These are phyloP conservation scores for Starmera amethionina DNA, from an alignment of 805 yeast genomes.

Conservation along the genomic window DNA sequence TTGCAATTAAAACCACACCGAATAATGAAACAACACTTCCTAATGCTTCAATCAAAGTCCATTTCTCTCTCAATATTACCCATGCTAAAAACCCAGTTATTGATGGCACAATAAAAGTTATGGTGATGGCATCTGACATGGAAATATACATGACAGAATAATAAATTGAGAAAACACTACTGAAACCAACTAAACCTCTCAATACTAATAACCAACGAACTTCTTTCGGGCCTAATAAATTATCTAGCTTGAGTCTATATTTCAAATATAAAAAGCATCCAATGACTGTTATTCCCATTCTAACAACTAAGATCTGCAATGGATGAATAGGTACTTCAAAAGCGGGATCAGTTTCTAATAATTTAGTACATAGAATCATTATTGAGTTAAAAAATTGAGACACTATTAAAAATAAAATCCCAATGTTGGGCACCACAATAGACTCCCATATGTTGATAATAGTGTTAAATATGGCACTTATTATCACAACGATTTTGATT, in stretches of 20 bases:
- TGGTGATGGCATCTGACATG: slow-evolving; percentile 72
- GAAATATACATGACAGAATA: slow-evolving; percentile 64
- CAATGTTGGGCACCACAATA: slow-evolving; percentile 24
- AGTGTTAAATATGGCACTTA: neutral
- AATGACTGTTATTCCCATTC: slow-evolving; percentile 65
- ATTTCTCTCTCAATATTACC: slow-evolving; percentile 53
- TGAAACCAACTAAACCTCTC: slow-evolving; percentile 66
- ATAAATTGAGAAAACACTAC: slow-evolving; percentile 76
- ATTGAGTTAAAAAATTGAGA: slow-evolving; percentile 69
- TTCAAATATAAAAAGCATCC: slow-evolving; percentile 51
- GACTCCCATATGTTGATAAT: neutral
- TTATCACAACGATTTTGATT: no score
- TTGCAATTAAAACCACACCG: slow-evolving; percentile 76
- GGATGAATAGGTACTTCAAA: slow-evolving; percentile 59
- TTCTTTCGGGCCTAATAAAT: slow-evolving; percentile 61
- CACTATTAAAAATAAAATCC: slow-evolving; percentile 45
- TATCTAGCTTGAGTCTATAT: slow-evolving; percentile 40
- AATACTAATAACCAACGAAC: slow-evolving; percentile 41
- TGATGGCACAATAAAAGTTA: slow-evolving; percentile 70
- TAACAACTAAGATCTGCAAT: slow-evolving; percentile 61
- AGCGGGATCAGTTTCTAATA: slow-evolving; percentile 57
- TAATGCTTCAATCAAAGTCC: slow-evolving; percentile 53
- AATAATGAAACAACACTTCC: slow-evolving; percentile 60
- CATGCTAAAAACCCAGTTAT: slow-evolving; percentile 70
- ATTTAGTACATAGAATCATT: slow-evolving; percentile 68